Evolutionary conservation across 1,284 basidiomycete species (phyloP).

Genomic region (Fomitopsis schrenkii): DNA sequence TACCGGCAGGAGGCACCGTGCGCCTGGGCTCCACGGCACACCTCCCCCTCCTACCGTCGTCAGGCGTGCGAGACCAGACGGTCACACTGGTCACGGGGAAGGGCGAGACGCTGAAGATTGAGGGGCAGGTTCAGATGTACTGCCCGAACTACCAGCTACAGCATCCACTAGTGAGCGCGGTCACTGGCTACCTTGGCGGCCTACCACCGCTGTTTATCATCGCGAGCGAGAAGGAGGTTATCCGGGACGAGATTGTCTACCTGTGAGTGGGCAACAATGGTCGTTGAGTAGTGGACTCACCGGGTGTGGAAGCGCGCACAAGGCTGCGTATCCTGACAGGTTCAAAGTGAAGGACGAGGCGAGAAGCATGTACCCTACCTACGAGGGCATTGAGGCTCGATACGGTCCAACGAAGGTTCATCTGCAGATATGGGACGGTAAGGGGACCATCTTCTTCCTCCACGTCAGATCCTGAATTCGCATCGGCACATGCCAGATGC

Average conservation of each 20-base stretch:
- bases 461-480: not conserved
- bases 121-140: constrained; percentile 86
- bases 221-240: constrained; percentile 87
- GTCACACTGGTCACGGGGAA: constrained; percentile 37
- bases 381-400: constrained; percentile 61
- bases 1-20: constrained; percentile 13
- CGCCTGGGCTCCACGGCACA: constrained; percentile 43
- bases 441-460: constrained; percentile 8
- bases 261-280: constrained; percentile 42
- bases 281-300: not conserved
- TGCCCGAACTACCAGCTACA: constrained; percentile 79
- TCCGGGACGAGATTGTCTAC: constrained; percentile 92
- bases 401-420: constrained; percentile 83
- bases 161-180: constrained; percentile 87
- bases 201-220: constrained; percentile 86
- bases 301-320: constrained; percentile 69
- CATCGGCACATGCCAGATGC: constrained; percentile 40
- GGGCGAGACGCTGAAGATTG: constrained; percentile 53
- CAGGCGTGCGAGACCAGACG: constrained; percentile 33
- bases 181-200: constrained; percentile 84
- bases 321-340: constrained; percentile 79
- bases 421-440: constrained; percentile 83
- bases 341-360: constrained; percentile 67
- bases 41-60: constrained; percentile 32
- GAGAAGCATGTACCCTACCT: constrained; percentile 58